phyloP scores from a whole-genome alignment of 805 yeast genomes.

The Brettanomyces bruxellensis region DNA sequence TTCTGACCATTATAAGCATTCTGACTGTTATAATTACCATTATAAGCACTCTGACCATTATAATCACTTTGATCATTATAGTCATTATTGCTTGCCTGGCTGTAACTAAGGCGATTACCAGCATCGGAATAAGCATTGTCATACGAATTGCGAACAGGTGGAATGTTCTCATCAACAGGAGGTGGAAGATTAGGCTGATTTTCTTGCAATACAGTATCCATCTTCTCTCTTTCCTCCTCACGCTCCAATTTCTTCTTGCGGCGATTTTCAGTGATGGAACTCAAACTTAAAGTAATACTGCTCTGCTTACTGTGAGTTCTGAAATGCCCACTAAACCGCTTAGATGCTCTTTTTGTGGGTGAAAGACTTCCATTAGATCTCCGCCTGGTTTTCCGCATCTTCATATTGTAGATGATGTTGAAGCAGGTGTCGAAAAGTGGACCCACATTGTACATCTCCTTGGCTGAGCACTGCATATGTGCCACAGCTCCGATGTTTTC shows the following conservation, averaged over 20 bases:
- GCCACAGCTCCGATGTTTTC: slow-evolving; percentile 54
- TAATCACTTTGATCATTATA: too few species aligned
- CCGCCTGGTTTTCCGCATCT: slow-evolving; percentile 6
- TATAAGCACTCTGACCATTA: background rate
- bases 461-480: slow-evolving; percentile 77
- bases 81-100: too few species aligned
- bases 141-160: too few species aligned
- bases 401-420: slow-evolving; percentile 23
- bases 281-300: slow-evolving; percentile 3
- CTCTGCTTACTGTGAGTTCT: slow-evolving; percentile 13
- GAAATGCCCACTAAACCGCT: slow-evolving; percentile 12
- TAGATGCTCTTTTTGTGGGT: background rate
- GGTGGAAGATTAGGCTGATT: too few species aligned
- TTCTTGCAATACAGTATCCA: too few species aligned
- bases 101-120: too few species aligned
- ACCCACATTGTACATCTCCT: slow-evolving; percentile 52
- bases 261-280: background rate
- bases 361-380: slow-evolving; percentile 11
- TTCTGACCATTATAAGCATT: too few species aligned
- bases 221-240: background rate
- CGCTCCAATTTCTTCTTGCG: background rate
- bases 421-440: slow-evolving; percentile 53
- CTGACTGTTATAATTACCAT: background rate
- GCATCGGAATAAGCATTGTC: too few species aligned
- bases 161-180: too few species aligned